These are phyloP conservation scores for Hordeum marinum DNA, from an alignment of 176 grass and related monocot species.

Conservation along the genomic window DNA sequence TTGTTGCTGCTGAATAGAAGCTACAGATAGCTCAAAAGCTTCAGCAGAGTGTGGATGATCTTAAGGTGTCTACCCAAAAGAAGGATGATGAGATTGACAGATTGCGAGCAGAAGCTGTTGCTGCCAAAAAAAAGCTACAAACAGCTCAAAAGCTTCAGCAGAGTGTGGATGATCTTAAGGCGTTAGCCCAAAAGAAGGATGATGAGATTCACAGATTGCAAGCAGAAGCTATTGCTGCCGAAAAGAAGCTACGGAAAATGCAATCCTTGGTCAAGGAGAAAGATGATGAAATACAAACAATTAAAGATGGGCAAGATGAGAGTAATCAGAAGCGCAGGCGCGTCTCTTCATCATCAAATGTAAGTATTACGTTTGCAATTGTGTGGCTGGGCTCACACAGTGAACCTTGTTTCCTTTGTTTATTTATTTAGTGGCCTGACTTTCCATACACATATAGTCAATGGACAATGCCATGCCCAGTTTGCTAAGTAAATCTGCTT, in stretches of 20 bases:
- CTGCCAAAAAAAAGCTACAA: neutral
- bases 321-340: constrained; percentile 33
- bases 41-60: neutral
- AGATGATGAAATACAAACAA: constrained; percentile 19
- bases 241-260: constrained; percentile 18
- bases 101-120: neutral
- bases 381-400: neutral
- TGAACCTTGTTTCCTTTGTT: neutral
- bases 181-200: constrained; percentile 21
- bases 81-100: constrained; percentile 22
- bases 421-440: neutral
- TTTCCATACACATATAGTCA: neutral
- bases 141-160: no score
- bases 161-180: no score
- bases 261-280: constrained; percentile 29
- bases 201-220: constrained; percentile 22
- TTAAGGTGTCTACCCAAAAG: constrained; percentile 21
- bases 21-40: neutral
- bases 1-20: constrained; percentile 21
- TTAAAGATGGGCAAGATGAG: constrained; percentile 5
- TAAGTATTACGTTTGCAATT: constrained; percentile 30
- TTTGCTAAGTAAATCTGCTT: neutral
- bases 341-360: constrained; percentile 4
- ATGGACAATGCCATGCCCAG: neutral
- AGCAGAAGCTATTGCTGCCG: neutral